These are phyloP conservation scores for Xylaria sp. DNA, from an alignment of 2,329 filamentous ascomycete species.

Conservation along the genomic window DNA sequence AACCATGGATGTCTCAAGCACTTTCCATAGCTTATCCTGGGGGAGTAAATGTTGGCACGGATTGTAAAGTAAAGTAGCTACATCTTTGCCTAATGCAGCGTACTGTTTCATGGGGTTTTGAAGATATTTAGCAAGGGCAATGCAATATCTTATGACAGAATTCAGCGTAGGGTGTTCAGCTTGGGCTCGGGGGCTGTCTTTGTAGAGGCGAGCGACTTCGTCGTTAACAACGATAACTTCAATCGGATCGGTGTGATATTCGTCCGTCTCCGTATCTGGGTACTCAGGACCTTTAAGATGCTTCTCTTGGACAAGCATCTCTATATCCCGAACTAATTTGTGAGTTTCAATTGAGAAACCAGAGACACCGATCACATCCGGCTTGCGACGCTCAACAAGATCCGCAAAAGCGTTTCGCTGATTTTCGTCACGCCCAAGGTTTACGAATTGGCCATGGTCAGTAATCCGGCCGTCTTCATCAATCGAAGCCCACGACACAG, in stretches of 20 bases:
- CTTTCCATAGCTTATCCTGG: slow-evolving; percentile 85
- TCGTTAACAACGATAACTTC: slow-evolving; percentile 95
- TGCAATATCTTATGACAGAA: slow-evolving; percentile 86
- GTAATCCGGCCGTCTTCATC: slow-evolving; percentile 91
- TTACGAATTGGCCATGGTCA: slow-evolving; percentile 88
- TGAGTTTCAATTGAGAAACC: slow-evolving; percentile 90
- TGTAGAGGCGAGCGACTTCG: slow-evolving; percentile 95
- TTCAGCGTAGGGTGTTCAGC: slow-evolving; percentile 84
- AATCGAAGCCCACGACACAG: slow-evolving; percentile 90
- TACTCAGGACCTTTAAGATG: slow-evolving; percentile 84
- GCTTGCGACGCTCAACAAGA: slow-evolving; percentile 80
- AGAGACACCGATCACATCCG: slow-evolving; percentile 90
- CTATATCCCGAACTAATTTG: slow-evolving; percentile 83
- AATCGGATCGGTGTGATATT: slow-evolving; percentile 80
- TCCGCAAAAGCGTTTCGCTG: slow-evolving; percentile 79
- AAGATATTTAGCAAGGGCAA: slow-evolving; percentile 88
- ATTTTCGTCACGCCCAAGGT: slow-evolving; percentile 76
- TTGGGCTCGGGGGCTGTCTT: slow-evolving; percentile 83
- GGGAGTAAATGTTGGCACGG: slow-evolving; percentile 89
- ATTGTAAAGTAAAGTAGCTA: slow-evolving; percentile 88
- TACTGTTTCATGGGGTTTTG: slow-evolving; percentile 98
- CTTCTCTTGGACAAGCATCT: slow-evolving; percentile 80
- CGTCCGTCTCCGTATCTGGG: slow-evolving; percentile 79
- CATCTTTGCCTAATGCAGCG: slow-evolving; percentile 88
- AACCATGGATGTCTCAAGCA: slow-evolving; percentile 95